phyloP scores from a whole-genome alignment of 2,329 filamentous ascomycete species.

The Bipolaris gigantea region DNA sequence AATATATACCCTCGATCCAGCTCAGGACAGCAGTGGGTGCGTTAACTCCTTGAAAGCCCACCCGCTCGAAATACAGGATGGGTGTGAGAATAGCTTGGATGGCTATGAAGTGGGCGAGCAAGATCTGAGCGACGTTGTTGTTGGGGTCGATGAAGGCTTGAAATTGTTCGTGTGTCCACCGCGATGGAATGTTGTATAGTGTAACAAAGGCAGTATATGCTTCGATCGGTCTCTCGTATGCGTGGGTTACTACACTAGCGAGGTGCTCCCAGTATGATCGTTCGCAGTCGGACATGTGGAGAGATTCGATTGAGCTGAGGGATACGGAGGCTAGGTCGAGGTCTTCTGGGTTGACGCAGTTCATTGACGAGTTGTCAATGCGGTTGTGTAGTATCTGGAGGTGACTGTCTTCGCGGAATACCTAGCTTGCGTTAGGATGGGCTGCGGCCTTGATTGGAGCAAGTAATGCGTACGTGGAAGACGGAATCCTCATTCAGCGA shows the following conservation, averaged over 20 bases:
- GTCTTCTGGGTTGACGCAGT: slow-evolving; percentile 27
- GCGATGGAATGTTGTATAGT: slow-evolving; percentile 48
- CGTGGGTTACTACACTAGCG: slow-evolving; percentile 29
- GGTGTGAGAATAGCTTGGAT: slow-evolving; percentile 51
- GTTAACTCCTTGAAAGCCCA: slow-evolving; percentile 39
- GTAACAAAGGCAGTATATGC: slow-evolving; percentile 49
- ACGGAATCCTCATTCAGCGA: slow-evolving; percentile 26
- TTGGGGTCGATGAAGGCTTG: slow-evolving; percentile 48
- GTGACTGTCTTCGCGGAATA: slow-evolving; percentile 39
- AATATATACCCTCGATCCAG: slow-evolving; percentile 42
- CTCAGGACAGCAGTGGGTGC: slow-evolving; percentile 36
- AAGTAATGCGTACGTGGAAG: slow-evolving; percentile 30
- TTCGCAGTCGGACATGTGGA: slow-evolving; percentile 37
- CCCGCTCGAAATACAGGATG: slow-evolving; percentile 41
- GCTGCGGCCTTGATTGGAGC: too few relatives aligned
- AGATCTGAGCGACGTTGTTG: slow-evolving; percentile 48
- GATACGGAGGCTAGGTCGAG: slow-evolving; percentile 39
- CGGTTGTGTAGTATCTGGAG: slow-evolving; percentile 36
- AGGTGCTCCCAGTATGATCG: slow-evolving; percentile 32
- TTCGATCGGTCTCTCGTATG: slow-evolving; percentile 36
- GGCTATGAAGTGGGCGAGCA: slow-evolving; percentile 53
- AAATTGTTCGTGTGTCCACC: slow-evolving; percentile 48
- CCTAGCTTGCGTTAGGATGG: slow-evolving; percentile 8
- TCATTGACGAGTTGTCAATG: slow-evolving; percentile 21
- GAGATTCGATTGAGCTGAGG: slow-evolving; percentile 26